Evolutionary conservation across 2,329 filamentous ascomycete species (phyloP), one percentile per base, ranked within the genome.

Genomic region (Penicillium paneum): DNA sequence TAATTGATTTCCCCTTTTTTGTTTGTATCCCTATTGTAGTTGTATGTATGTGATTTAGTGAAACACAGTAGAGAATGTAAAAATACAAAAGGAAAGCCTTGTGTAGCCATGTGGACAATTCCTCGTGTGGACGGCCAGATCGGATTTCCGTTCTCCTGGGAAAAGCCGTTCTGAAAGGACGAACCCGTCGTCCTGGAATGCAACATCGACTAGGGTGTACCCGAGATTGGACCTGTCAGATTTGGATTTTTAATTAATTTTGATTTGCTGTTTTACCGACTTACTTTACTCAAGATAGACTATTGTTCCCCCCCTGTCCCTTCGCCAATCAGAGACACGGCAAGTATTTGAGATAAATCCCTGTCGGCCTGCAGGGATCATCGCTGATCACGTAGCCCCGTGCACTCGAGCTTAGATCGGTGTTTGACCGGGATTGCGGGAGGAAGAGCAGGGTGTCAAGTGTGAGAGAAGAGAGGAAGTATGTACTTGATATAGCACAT

Each of bases 311-410:
- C 21, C 21, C 21, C 50, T 46, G 45, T 47, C 39, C 57, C 32
- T 57, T 51, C 51, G 57, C 64, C 66, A 69, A 70, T 69, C 62
- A 71, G 45, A 53, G 45, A 45, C 41, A 55, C 57, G 49, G 62
- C 24, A 66, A 63, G 64, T 68, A 70, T 71, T 71, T 71, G 68
- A 70, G 64, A 70, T 70, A 57, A 39, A 67, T 64, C 66, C 67
- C 63, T 62, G 67, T 66, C 45, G 45, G 17, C 47, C 52, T 59
- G 56, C 62, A 64, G 55, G 63, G 64, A 64, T 67, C 55, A 56
- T n/a, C 64, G 62, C 58, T 64, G 65, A 65, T 62, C 60, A 50
- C 53, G 55, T 41, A 36, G 45, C 47, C 49, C 52, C 58, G 58
- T 64, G 63, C 62, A 60, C 38, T 49, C 38, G 49, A 52, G 39